A percentile compares a stretch with the other conserved stretches of the same genome.
These are phyloP conservation scores for Thielaviopsis punctulata DNA, from an alignment of 2,329 filamentous ascomycete species.

Conservation along the genomic window DNA sequence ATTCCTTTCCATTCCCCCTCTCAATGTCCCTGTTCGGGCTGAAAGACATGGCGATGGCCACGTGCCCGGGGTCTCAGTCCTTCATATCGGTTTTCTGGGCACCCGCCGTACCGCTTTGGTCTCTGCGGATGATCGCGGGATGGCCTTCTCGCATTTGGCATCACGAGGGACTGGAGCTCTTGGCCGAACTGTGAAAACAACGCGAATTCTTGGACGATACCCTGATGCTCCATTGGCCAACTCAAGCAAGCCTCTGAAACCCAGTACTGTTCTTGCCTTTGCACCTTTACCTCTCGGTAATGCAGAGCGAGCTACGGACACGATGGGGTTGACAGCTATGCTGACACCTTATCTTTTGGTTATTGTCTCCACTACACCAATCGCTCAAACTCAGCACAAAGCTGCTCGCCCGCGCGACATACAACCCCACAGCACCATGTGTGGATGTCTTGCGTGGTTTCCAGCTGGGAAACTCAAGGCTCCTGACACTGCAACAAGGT, in stretches of 20 bases:
- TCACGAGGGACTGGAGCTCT: slow-evolving; percentile 78
- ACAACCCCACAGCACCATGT: slow-evolving; percentile 76
- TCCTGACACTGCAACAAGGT: slow-evolving; percentile 46
- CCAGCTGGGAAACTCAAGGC: slow-evolving; percentile 84
- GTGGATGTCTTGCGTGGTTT: slow-evolving; percentile 91
- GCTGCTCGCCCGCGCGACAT: slow-evolving; percentile 81
- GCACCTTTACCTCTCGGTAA: slow-evolving; percentile 85
- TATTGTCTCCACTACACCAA: slow-evolving; percentile 89
- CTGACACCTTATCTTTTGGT: slow-evolving; percentile 89
- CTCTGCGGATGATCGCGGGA: slow-evolving; percentile 83
- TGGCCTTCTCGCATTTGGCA: slow-evolving; percentile 96
- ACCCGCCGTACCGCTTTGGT: slow-evolving; percentile 87
- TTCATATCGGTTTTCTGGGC: slow-evolving; percentile 88
- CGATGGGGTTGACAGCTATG: slow-evolving; percentile 82
- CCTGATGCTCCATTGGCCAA: slow-evolving; percentile 45
- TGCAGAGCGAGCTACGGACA: slow-evolving; percentile 72
- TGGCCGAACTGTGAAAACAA: slow-evolving; percentile 73
- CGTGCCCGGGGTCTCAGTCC: slow-evolving; percentile 55
- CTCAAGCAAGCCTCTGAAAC: slow-evolving; percentile 55
- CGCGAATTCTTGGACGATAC: slow-evolving; percentile 79
- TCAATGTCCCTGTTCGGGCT: slow-evolving; percentile 48
- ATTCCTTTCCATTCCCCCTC: slow-evolving; percentile 70
- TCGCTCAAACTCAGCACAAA: slow-evolving; percentile 94
- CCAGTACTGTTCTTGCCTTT: slow-evolving; percentile 88
- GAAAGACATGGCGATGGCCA: slow-evolving; percentile 66